Conservation (phyloP, 2,329 filamentous ascomycete species). For the Fusarium longipes region DNA sequence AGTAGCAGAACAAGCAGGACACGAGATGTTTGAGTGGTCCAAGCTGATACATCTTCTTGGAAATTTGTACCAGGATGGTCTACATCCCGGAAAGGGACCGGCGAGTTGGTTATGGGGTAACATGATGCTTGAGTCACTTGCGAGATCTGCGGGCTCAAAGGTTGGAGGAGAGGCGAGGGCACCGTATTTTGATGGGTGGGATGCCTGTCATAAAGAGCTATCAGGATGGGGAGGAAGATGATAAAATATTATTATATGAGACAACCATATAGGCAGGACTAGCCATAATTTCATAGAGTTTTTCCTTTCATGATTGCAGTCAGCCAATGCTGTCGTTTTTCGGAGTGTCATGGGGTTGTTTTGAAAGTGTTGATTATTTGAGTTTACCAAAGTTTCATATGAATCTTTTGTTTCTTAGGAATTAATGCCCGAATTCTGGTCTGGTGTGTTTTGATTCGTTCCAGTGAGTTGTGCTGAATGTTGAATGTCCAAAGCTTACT, state of each 20-base stretch:
- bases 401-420: too few relatives aligned
- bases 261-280: not conserved
- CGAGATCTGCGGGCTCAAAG: constrained; percentile 7
- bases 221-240: constrained; percentile 24
- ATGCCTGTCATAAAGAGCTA: constrained; percentile 10
- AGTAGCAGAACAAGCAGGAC: constrained; percentile 32
- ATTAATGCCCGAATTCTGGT: too few relatives aligned
- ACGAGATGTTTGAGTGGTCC: constrained; percentile 39
- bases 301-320: too few relatives aligned
- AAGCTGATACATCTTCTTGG: constrained; percentile 28
- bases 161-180: constrained; percentile 11
- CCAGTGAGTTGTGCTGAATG: too few relatives aligned
- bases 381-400: too few relatives aligned
- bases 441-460: too few relatives aligned
- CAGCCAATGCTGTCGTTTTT: too few relatives aligned
- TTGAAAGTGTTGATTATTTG: too few relatives aligned
- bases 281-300: not conserved
- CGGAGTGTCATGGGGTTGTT: too few relatives aligned
- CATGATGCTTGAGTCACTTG: constrained; percentile 33
- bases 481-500: too few relatives aligned
- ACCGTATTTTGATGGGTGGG: constrained; percentile 21
- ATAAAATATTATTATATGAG: not conserved
- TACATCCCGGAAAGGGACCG: constrained; percentile 31
- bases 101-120: constrained; percentile 37
- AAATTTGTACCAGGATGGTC: constrained; percentile 5